Base-by-base conservation (phyloP, 805 yeast species). In the Sporopachydermia lactativora region DNA sequence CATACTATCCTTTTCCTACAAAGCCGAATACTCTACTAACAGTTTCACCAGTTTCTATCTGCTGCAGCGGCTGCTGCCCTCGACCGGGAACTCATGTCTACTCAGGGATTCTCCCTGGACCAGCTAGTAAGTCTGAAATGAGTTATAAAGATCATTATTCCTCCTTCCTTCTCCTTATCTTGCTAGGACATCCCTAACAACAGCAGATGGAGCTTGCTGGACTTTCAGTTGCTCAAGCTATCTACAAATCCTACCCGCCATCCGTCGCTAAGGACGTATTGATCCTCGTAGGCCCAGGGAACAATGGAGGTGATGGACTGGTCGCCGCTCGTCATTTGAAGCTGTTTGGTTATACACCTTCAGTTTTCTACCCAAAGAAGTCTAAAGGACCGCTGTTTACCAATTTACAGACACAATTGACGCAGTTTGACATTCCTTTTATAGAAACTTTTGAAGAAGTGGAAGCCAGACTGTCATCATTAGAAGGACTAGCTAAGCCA, bases 281-380 rank as follows among this genome's bases (percentile, higher is more conserved):
- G 35, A 70, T 92, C 1, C 64, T 92, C 3, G 85, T 79, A 6
- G 98, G 98, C 0, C 97, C 97, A 0, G 98, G 98, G 1, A 92
- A 92, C 53, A 92, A 92, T 53, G 89, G 69, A 1, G 98, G 97
- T 2, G 98, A 92, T 60, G 98, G 97, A 0, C 62, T 92, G 11
- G 98, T 92, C 1, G 94, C 96, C 18, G 95, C 96, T 1, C 68
- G 98, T 36, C 98, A 92, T 55, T 63, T 92, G 46, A 73, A 74
- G 48, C 60, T 86, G 8, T 75, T 92, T 66, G 92, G 92, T 2
- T 84, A 77, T 55, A 61, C 64, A 3, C 95, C 96, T 1, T 61
- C 71, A 3, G 68, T 89, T 0, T 86, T 70, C 57, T 88, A 86
- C 52, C 96, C 97, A 2, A 83, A 77, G 50, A 67, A 65, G 40